phyloP scores from a whole-genome alignment of 2,329 filamentous ascomycete genomes.

The Alternaria brassicicola region DNA sequence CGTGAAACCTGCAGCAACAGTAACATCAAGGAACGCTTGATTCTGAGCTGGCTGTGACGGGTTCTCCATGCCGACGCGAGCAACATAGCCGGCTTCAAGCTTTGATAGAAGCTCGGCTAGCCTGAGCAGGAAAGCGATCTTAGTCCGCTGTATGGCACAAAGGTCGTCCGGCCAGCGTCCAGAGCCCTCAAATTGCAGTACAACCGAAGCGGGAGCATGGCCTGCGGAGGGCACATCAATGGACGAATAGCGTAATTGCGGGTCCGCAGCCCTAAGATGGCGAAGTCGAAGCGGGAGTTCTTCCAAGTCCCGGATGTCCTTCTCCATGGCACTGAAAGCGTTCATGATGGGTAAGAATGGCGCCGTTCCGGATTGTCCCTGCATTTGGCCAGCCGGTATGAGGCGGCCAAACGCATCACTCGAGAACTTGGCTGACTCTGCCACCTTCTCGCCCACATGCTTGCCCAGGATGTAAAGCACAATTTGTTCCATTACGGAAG shows the following conservation, averaged over 20 bases:
- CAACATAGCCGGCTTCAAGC: constrained; percentile 64
- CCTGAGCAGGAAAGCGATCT: constrained; percentile 81
- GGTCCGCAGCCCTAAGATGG: constrained; percentile 74
- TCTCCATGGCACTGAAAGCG: constrained; percentile 75
- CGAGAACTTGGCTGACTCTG: constrained; percentile 55
- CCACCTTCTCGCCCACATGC: constrained; percentile 68
- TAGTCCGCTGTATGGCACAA: constrained; percentile 88
- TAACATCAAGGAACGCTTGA: constrained; percentile 79
- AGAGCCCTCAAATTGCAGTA: constrained; percentile 92
- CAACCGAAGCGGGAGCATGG: constrained; percentile 70
- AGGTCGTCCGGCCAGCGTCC: constrained; percentile 93
- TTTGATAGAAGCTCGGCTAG: constrained; percentile 75
- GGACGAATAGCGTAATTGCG: constrained; percentile 76
- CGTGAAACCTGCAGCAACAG: constrained; percentile 71
- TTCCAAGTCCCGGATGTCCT: constrained; percentile 76
- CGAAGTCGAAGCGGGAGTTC: constrained; percentile 86
- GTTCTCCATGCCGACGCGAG: constrained; percentile 82
- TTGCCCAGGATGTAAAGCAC: constrained; percentile 71
- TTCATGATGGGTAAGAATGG: constrained; percentile 72
- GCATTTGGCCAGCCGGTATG: constrained; percentile 46
- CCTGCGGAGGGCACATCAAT: constrained; percentile 60
- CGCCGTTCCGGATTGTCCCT: constrained; percentile 49
- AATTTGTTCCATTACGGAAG: constrained; percentile 79
- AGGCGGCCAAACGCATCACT: constrained; percentile 56
- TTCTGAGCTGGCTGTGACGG: constrained; percentile 72